Evolutionary conservation across 179 eudicot species (phyloP), one percentile per base, ranked within the genome.

Genomic region (Beta macrorhiza): DNA sequence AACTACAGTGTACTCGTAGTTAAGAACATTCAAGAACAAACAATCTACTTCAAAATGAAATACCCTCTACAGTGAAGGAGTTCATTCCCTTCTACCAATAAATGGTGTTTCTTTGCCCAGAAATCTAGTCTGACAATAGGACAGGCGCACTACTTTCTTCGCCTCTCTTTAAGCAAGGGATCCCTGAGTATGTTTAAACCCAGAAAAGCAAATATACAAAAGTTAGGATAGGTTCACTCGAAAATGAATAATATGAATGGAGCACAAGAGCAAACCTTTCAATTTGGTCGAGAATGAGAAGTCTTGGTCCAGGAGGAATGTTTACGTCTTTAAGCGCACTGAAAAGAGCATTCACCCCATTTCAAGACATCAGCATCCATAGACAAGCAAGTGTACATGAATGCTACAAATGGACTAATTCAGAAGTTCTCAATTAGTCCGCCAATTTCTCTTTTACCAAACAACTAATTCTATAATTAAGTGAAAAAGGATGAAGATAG

Each of bases 241-340:
- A 0, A 57, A 15, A 51, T n/a, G 2, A 7, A 14, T 32, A 37
- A 4, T 22, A 71, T 56, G 16, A 44, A 56, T 42, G 77, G 22
- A 71, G 67, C 75, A 58, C 32, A 49, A 52, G 59, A 64, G 32
- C 83, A 55, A 68, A 96, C 99, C 99, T 92, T 79, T 92, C 82
- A 78, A 96, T 88, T 85, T 87, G 98, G 85, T 94, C 93, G 65
- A 96, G 99, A 87, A 96, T 96, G 85, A 96, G 87, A 71, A 96
- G 95, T 83, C 98, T 91, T 76, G 98, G 98, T 49, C 99, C 99
- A 42, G 99, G 99, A 72, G 98, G 99, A 79, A 96, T 94, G 42
- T 78, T 91, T 59, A 86, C 98, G 78, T 96, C 99, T 92, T 87
- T 87, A 59, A 96, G 97, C 74, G 98, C 97, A 88, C 99, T 96